phyloP scores from a whole-genome alignment of 179 eudicot species.

The Beta macrorhiza region DNA sequence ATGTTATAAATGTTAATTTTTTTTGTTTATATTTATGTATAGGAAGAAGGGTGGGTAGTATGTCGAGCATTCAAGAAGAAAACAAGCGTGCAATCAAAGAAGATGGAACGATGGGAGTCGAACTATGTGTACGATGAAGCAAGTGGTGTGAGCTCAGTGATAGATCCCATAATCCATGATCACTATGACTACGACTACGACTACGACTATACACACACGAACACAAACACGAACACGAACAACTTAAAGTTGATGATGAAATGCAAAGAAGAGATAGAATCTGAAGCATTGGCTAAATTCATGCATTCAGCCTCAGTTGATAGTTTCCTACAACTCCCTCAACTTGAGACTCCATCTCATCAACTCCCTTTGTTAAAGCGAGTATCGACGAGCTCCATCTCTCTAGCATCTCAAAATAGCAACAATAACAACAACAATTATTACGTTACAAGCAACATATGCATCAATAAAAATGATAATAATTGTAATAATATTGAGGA shows the following conservation, averaged over 20 bases:
- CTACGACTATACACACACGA: slow-evolving; percentile 2
- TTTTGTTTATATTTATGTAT: background rate
- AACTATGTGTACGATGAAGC: slow-evolving; percentile 50
- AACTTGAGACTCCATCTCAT: slow-evolving; percentile 65
- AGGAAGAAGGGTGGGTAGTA: slow-evolving; percentile 99
- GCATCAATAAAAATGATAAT: background rate
- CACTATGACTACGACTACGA: background rate
- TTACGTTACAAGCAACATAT: background rate
- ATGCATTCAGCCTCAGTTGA: slow-evolving; percentile 35
- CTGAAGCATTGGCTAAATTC: slow-evolving; percentile 35
- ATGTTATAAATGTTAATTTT: no score
- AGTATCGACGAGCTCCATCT: slow-evolving; percentile 31
- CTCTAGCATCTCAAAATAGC: slow-evolving; percentile 32
- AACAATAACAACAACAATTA: background rate
- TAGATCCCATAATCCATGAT: slow-evolving; percentile 27
- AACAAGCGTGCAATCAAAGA: slow-evolving; percentile 52
- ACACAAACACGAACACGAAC: background rate
- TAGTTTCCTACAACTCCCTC: slow-evolving; percentile 68
- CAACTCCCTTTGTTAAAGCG: slow-evolving; percentile 42
- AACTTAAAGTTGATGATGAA: slow-evolving; percentile 29
- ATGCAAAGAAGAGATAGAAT: slow-evolving; percentile 69
- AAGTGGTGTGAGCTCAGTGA: slow-evolving; percentile 38
- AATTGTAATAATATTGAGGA: slow-evolving; percentile 1
- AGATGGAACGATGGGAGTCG: slow-evolving; percentile 56
- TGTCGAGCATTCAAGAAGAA: slow-evolving; percentile 92